Percentiles rank a stretch among this genome's conserved stretches.
phyloP scores from a whole-genome alignment of 495 filamentous ascomycete species.

The Neurospora sp. region DNA sequence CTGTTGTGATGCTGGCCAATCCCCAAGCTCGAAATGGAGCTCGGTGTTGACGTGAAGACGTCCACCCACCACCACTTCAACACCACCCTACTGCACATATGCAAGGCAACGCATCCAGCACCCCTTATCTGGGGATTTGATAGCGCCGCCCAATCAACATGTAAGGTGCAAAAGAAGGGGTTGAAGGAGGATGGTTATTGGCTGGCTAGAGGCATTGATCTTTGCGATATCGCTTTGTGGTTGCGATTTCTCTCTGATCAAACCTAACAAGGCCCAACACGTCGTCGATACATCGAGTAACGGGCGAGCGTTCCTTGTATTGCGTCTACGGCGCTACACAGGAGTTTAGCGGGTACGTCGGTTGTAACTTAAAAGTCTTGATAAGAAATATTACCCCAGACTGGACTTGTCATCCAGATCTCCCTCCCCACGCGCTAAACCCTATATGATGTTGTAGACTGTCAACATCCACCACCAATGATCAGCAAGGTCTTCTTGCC shows the following conservation, averaged over 20 bases:
- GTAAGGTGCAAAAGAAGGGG: neutral
- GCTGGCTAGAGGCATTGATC: neutral
- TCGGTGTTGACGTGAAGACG: neutral
- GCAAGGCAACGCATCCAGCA: neutral
- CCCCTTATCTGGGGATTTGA: neutral
- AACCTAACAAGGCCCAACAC: neutral
- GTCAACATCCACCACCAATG: neutral
- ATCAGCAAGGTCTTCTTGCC: neutral
- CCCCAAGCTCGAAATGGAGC: neutral
- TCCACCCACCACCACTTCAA: neutral
- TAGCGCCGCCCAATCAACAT: neutral
- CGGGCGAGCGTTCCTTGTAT: neutral
- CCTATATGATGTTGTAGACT: neutral
- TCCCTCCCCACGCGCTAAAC: neutral
- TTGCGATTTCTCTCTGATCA: neutral
- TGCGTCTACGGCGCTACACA: neutral
- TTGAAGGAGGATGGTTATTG: neutral
- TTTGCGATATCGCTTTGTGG: neutral
- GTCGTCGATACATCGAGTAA: neutral
- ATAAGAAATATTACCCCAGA: too few species aligned
- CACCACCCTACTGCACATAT: neutral
- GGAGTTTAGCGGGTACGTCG: neutral
- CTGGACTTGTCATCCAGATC: too few species aligned
- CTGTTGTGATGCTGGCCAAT: neutral
- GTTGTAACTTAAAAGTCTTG: neutral